Percentiles rank a stretch among this genome's conserved stretches.
Conservation (phyloP, 345 rosid genomes). For the Chamaenerion angustifolium region DNA sequence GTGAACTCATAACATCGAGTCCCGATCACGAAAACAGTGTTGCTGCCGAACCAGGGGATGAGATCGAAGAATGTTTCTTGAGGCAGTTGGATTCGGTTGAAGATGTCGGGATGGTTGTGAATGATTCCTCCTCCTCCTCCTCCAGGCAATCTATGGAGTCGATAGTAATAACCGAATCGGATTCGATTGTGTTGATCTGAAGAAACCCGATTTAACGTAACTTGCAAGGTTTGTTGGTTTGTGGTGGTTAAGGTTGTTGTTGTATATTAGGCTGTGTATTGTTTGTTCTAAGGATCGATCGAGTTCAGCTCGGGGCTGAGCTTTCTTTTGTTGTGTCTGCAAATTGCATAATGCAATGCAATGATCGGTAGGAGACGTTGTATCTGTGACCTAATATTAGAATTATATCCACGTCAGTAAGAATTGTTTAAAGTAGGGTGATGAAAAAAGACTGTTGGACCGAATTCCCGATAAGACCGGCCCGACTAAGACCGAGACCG, state of each 20-base stretch:
- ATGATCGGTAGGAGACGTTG: background rate
- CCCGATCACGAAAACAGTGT: conserved; percentile 33
- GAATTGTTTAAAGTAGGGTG: no score
- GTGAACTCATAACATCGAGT: conserved; percentile 41
- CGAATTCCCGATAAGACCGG: no score
- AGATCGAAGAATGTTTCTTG: conserved; percentile 61
- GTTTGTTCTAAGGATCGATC: conserved; percentile 5
- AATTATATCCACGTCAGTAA: no score
- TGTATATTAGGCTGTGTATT: background rate
- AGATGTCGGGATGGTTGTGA: conserved; percentile 1
- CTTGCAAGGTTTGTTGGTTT: no score
- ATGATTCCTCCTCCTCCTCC: background rate
- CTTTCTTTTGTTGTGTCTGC: conserved; percentile 6
- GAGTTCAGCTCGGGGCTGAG: conserved; percentile 76
- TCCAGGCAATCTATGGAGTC: conserved; percentile 5
- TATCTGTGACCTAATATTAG: background rate
- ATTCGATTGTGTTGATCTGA: background rate
- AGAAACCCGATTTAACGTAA: no score
- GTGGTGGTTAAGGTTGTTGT: no score
- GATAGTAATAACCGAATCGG: conserved; percentile 21
- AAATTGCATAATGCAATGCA: conserved; percentile 21
- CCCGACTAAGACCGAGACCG: no score
- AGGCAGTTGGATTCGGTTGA: conserved; percentile 26
- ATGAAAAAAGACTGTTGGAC: no score
- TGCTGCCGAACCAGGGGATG: conserved; percentile 32